Percentiles rank a stretch among this genome's conserved stretches.
Conservation (phyloP, 208 protist species). For the Leishmania tropica region DNA sequence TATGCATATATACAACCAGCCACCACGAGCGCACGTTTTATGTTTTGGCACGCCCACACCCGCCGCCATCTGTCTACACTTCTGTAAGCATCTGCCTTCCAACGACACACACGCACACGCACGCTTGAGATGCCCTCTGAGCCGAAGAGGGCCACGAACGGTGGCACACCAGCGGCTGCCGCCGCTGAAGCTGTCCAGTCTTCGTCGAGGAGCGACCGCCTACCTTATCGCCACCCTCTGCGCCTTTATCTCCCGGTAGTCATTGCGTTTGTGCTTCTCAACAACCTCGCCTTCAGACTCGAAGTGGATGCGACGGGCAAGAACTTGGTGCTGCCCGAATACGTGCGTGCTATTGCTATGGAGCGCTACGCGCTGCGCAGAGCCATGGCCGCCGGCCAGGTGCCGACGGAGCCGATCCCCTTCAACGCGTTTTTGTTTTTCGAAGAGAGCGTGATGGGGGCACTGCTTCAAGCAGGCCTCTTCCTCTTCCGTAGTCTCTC, state of each 20-base stretch:
- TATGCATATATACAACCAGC: not conserved
- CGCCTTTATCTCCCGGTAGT: slow-evolving; percentile 38
- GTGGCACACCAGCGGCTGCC: not conserved
- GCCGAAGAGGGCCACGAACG: not conserved
- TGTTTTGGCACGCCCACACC: not conserved
- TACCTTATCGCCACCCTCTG: slow-evolving; percentile 46
- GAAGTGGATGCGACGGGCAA: slow-evolving; percentile 36
- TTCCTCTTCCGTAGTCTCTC: slow-evolving; percentile 37
- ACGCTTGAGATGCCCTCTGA: not conserved
- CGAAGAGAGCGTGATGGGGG: slow-evolving; percentile 51
- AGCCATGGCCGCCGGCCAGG: not conserved
- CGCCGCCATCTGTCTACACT: not conserved
- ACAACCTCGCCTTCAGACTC: slow-evolving; percentile 50
- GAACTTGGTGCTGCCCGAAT: slow-evolving; percentile 33
- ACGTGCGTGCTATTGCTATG: slow-evolving; percentile 20
- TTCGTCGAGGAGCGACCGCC: not conserved
- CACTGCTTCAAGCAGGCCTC: slow-evolving; percentile 35
- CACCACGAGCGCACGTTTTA: not conserved
- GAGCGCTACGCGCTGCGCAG: slow-evolving; percentile 5
- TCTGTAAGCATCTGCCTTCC: not conserved
- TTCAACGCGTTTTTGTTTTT: slow-evolving; percentile 28
- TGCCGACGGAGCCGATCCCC: not conserved
- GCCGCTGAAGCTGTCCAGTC: not conserved
- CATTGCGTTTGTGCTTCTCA: slow-evolving; percentile 57
- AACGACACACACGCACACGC: not conserved